Conservation (phyloP, 495 filamentous ascomycete species). For the Pyrenula massariospora region DNA sequence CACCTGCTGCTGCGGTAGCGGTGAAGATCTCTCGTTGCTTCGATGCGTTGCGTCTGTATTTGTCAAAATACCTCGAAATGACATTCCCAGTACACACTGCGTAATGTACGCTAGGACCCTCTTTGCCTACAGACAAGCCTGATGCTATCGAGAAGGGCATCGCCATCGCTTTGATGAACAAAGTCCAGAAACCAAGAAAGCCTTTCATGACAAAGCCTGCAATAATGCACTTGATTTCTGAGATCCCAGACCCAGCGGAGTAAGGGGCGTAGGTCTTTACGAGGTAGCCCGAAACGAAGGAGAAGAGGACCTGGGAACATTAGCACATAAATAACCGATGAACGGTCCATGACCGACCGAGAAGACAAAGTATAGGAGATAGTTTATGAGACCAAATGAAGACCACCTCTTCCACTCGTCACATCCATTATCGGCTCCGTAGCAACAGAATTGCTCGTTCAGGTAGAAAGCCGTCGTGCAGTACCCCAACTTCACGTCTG, state of each 20-base stretch:
- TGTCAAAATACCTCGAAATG: constrained; percentile 83
- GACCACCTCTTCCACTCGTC: constrained; percentile 88
- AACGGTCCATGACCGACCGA: constrained; percentile 43
- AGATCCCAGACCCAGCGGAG: constrained; percentile 93
- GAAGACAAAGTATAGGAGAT: constrained; percentile 79
- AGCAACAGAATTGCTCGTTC: constrained; percentile 97
- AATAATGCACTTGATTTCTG: constrained; percentile 99
- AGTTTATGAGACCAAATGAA: constrained; percentile 64
- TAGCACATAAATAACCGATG: constrained; percentile 1
- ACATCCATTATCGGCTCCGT: constrained; percentile 85
- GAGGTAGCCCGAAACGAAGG: constrained; percentile 67
- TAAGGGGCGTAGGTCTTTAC: constrained; percentile 95
- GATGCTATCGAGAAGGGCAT: constrained; percentile 89
- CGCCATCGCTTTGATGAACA: constrained; percentile 87
- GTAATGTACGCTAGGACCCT: constrained; percentile 96
- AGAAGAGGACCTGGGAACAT: constrained; percentile 55
- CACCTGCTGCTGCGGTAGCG: constrained; percentile 87
- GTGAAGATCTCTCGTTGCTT: constrained; percentile 94
- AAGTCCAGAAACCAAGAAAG: constrained; percentile 84
- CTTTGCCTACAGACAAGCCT: constrained; percentile 90
- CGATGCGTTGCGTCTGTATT: constrained; percentile 85
- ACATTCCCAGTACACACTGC: constrained; percentile 97
- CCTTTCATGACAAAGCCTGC: constrained; percentile 99
- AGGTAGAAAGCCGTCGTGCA: constrained; percentile 94
- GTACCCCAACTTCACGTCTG: constrained; percentile 88